Evolutionary conservation across 2,329 filamentous ascomycete genomes (phyloP).

Genomic region (Penicillium sp.): DNA sequence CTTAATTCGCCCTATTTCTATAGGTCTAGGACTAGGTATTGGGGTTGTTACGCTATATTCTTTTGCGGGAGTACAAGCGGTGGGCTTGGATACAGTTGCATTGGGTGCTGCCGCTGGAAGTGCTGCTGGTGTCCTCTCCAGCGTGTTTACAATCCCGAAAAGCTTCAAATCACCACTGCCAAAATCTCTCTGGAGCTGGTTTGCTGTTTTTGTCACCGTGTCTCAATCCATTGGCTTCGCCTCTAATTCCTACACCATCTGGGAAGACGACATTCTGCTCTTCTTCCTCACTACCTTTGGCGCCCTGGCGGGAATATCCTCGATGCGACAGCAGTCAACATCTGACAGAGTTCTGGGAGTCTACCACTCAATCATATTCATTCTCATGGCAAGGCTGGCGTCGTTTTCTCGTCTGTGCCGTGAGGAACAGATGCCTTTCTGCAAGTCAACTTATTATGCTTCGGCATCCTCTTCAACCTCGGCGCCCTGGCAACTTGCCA

Average conservation of each 20-base stretch:
- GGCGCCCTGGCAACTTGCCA: slow-evolving; percentile 78
- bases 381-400: slow-evolving; percentile 71
- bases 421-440: slow-evolving; percentile 98
- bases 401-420: slow-evolving; percentile 90
- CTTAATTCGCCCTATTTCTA: slow-evolving; percentile 45
- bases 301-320: slow-evolving; percentile 66
- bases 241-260: slow-evolving; percentile 97
- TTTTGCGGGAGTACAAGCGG: slow-evolving; percentile 24
- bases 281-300: slow-evolving; percentile 91
- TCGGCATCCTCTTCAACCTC: slow-evolving; percentile 90
- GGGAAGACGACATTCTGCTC: slow-evolving; percentile 91
- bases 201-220: slow-evolving; percentile 75
- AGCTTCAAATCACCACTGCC: slow-evolving; percentile 57
- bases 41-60: slow-evolving; percentile 23
- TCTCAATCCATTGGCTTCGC: slow-evolving; percentile 90
- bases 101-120: slow-evolving; percentile 44
- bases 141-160: slow-evolving; percentile 36
- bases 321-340: slow-evolving; percentile 65
- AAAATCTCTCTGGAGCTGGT: slow-evolving; percentile 80
- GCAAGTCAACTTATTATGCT: slow-evolving; percentile 91
- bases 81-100: slow-evolving; percentile 29
- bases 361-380: slow-evolving; percentile 81
- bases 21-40: slow-evolving; percentile 47
- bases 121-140: slow-evolving; percentile 40
- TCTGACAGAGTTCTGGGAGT: slow-evolving; percentile 70